Evolutionary conservation across 352 stramenopile species (phyloP), one percentile per base, ranked within the genome.

Genomic region (Phytophthora nicotianae): DNA sequence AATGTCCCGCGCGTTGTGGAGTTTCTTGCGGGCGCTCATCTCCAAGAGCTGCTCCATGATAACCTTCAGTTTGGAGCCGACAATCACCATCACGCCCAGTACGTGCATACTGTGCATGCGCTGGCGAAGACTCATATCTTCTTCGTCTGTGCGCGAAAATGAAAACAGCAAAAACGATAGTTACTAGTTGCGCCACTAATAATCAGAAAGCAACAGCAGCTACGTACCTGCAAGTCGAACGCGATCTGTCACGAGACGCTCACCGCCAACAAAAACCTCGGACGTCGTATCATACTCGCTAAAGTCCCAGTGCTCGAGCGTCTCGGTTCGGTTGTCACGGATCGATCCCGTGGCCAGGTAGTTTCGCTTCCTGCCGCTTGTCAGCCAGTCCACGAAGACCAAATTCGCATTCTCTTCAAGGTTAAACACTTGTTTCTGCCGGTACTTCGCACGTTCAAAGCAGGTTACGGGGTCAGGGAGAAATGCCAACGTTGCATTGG

Each of bases 321-420:
- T 86, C 63, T 93, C 85, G 3, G 54, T 80, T 46, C 85, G 82
- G 19, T 83, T 81, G 51, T 87, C 72, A 32, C 73, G 72, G 37
- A 88, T 68, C 5, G 77, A 82, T 26, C 76, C 77, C 2, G 79
- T 86, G 24, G 85, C 69, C 57, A 89, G 61, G 41, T 87, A 93
- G 53, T 87, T 93, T 60, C 85, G 85, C 67, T 91, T 91, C 14
- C 86, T 75, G n/a, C 86, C 86, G 27, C 86, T 93, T 17, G 85
- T 95, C 32, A 95, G 61, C 86, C 86, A 95, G 68, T 95, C 86
- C 38, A 93, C 75, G 23, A 93, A 85, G 54, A 95, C 83, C 14
- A 95, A 60, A 46, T 77, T 93, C 17, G 83, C 57, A 24, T 75
- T 57, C 27, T 57, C 20, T 0, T 74, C 49, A 17, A 95, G 65